phyloP scores from a whole-genome alignment of 768 basidiomycete species.

The Paxillus rubicundulus region DNA sequence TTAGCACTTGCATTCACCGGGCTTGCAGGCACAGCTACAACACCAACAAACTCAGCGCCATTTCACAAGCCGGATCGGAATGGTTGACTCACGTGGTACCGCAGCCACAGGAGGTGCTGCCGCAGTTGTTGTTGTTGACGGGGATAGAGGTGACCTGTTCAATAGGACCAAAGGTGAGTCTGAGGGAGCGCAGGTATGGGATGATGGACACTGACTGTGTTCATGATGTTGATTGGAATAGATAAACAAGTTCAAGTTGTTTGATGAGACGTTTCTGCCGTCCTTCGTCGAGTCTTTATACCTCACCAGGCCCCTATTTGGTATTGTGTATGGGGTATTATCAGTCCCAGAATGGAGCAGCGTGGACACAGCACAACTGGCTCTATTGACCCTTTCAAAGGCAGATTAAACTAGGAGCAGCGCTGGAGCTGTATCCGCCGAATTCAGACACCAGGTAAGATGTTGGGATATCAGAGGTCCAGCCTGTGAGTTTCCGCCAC shows the following conservation, averaged over 20 bases:
- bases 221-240: not conserved
- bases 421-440: too few relatives aligned
- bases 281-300: not conserved
- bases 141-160: not conserved
- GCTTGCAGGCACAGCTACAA: too few relatives aligned
- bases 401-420: too few relatives aligned
- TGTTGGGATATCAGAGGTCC: too few relatives aligned
- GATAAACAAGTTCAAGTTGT: not conserved
- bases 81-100: not conserved
- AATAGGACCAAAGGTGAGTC: not conserved
- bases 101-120: not conserved
- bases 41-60: too few relatives aligned
- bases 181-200: not conserved
- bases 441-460: too few relatives aligned
- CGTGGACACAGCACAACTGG: too few relatives aligned
- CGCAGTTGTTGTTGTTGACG: not conserved
- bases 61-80: too few relatives aligned
- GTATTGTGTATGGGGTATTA: slow-evolving; percentile 13
- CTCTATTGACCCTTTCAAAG: too few relatives aligned
- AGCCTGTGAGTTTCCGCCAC: too few relatives aligned
- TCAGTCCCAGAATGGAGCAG: too few relatives aligned
- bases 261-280: not conserved
- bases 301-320: not conserved
- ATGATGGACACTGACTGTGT: not conserved
- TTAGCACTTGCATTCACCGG: too few relatives aligned